A percentile compares a stretch with the other conserved stretches of the same genome.
phyloP scores from a whole-genome alignment of 371 early-diverging fungal species.

The Choanephora cucurbitarum region DNA sequence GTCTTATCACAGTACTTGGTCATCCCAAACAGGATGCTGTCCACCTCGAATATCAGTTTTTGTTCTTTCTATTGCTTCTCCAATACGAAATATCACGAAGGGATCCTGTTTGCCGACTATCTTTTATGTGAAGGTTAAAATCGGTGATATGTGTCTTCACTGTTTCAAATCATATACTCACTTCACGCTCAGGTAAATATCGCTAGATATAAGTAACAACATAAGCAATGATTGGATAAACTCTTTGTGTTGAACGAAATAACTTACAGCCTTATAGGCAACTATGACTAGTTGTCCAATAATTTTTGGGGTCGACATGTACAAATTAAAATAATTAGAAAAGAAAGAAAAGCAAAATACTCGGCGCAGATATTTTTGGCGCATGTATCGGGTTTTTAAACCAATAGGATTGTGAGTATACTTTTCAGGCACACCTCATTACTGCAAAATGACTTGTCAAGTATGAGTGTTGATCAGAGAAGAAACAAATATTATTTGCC shows the following conservation, averaged over 20 bases:
- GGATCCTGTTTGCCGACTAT: conserved; percentile 55
- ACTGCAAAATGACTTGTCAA: too few species aligned
- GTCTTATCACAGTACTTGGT: conserved; percentile 40
- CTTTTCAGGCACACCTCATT: too few species aligned
- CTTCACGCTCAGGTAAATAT: conserved; percentile 52
- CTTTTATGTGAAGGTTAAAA: conserved; percentile 16
- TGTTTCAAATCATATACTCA: conserved; percentile 9
- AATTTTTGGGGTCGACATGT: conserved; percentile 32
- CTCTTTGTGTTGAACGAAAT: background rate
- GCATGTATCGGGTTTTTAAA: too few species aligned
- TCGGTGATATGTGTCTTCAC: too few species aligned
- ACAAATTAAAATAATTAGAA: background rate
- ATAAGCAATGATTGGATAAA: background rate
- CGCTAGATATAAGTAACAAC: conserved; percentile 16
- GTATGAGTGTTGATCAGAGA: too few species aligned
- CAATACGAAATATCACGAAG: conserved; percentile 44
- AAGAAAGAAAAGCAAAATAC: background rate
- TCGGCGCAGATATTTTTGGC: background rate
- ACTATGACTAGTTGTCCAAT: conserved; percentile 51
- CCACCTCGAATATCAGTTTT: conserved; percentile 52
- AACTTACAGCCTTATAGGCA: conserved; percentile 50
- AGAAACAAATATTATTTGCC: too few species aligned
- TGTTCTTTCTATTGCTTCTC: conserved; percentile 39
- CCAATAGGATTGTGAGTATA: too few species aligned
- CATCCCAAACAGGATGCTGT: conserved; percentile 55